Conservation (phyloP, 2,329 filamentous ascomycete species). For the Zarea fungicola region DNA sequence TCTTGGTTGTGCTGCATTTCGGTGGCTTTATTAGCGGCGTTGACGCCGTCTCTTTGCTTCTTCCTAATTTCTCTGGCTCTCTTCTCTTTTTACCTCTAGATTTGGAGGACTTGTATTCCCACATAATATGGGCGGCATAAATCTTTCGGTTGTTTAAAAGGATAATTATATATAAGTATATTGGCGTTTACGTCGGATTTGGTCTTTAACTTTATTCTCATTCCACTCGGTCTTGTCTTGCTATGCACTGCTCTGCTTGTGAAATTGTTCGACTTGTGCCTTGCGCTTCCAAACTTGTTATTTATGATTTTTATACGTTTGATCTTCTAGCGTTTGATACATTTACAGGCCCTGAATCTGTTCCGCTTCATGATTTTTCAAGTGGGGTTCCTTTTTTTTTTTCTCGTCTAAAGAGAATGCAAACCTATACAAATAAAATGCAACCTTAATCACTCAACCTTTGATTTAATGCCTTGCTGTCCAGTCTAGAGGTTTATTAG, state of each 20-base stretch:
- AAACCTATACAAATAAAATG: background rate
- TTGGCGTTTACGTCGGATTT: background rate
- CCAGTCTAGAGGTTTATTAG: background rate
- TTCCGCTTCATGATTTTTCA: no score
- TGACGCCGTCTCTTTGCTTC: background rate
- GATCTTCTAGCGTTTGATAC: no score
- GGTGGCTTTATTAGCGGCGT: background rate
- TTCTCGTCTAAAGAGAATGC: no score
- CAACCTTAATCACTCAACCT: no score
- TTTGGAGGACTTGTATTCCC: constrained; percentile 1
- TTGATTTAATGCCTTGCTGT: background rate
- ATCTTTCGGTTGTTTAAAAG: constrained; percentile 3
- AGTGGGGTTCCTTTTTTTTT: no score
- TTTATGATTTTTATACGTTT: no score
- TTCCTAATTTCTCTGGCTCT: background rate
- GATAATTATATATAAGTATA: background rate
- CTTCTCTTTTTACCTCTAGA: background rate
- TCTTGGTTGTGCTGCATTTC: background rate
- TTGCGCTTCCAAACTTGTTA: no score
- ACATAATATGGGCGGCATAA: constrained; percentile 5
- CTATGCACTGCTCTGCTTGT: background rate
- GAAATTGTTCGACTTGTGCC: no score
- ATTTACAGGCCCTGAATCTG: no score
- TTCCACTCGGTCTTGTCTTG: background rate
- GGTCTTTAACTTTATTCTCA: background rate